Evolutionary conservation across 2,329 filamentous ascomycete species (phyloP), one percentile per base, ranked within the genome.

Genomic region (Fusarium sp.): DNA sequence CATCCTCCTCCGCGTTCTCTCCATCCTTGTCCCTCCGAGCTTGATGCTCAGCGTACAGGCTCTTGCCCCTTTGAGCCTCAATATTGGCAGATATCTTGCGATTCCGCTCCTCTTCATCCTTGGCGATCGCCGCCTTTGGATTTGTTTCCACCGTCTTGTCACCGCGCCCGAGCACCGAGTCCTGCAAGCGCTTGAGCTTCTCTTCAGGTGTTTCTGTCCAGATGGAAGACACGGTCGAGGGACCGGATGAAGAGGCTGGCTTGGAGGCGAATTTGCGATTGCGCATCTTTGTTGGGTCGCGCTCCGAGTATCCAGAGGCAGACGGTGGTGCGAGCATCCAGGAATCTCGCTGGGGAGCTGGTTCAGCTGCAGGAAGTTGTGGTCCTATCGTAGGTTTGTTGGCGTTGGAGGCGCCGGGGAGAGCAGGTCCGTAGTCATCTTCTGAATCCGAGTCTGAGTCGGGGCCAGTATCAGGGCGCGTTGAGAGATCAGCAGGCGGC

Each of bases 131-230:
- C 16, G 67, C 33, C 5, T 88, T 70, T 78, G 84, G 75, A 82
- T 81, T 40, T 83, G 83, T 71, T 81, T 84, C 62, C 71, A 81
- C 56, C n/a, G 66, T 71, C 16, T 86, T 82, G 29, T 84, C 83
- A 20, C 84, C 84, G 4, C 95, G 90, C 0, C 95, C 95, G 75
- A 98, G 88, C 12, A 97, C 93, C 62, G 96, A 91, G 80, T 97
- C 91, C 76, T 93, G 92, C 24, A 98, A 83, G 42, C 94, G 88
- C 81, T 92, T 92, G 66, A 93, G 90, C 81, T 97, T 97, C 83
- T 98, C 90, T 80, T 96, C 93, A 0, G 94, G 93, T 10, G 94
- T 98, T 82, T 98, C 96, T 1, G 94, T 95, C 96, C 96, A 98
- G 49, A 96, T 90, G 24, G 90, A 91, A 78, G 89, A 88, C 53